phyloP scores from a whole-genome alignment of 805 yeast genomes.

The Myxozyma kluyveri region DNA sequence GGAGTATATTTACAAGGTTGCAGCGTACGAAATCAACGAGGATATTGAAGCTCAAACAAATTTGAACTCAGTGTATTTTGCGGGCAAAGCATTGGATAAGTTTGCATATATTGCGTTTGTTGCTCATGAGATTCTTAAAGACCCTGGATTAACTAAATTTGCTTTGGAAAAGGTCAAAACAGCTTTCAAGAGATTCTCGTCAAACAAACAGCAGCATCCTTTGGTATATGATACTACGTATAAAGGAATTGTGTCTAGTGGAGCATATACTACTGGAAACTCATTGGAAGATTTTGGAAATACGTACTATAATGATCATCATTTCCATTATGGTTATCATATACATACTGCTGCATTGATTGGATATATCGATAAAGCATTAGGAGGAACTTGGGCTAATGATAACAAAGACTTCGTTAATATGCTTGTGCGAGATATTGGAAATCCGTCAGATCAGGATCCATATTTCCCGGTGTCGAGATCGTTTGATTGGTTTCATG shows the following conservation, averaged over 20 bases:
- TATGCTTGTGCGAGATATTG: conserved; percentile 61
- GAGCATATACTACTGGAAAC: conserved; percentile 34
- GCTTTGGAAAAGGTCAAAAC: conserved; percentile 58
- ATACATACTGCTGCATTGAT: conserved; percentile 79
- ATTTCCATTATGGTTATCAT: conserved; percentile 82
- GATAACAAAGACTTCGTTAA: conserved; percentile 56
- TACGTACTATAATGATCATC: conserved; percentile 79
- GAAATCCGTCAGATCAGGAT: conserved; percentile 52
- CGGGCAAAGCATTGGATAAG: conserved; percentile 86
- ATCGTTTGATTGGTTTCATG: conserved; percentile 67
- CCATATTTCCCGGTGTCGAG: conserved; percentile 68
- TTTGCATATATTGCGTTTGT: conserved; percentile 83
- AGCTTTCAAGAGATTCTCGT: conserved; percentile 67
- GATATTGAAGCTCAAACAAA: conserved; percentile 59
- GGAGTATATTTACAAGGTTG: conserved; percentile 47
- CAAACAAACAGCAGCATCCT: conserved; percentile 68
- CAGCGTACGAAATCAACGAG: conserved; percentile 50
- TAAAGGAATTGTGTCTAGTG: conserved; percentile 59
- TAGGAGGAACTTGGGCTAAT: conserved; percentile 55
- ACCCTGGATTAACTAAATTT: conserved; percentile 49
- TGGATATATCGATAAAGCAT: conserved; percentile 57
- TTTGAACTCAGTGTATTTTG: conserved; percentile 82
- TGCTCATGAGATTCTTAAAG: conserved; percentile 61
- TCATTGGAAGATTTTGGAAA: conserved; percentile 69
- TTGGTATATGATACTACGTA: conserved; percentile 61